Evolutionary conservation across 495 filamentous ascomycete species (phyloP), one percentile per base, ranked within the genome.

Genomic region (Margaritispora aquatica): DNA sequence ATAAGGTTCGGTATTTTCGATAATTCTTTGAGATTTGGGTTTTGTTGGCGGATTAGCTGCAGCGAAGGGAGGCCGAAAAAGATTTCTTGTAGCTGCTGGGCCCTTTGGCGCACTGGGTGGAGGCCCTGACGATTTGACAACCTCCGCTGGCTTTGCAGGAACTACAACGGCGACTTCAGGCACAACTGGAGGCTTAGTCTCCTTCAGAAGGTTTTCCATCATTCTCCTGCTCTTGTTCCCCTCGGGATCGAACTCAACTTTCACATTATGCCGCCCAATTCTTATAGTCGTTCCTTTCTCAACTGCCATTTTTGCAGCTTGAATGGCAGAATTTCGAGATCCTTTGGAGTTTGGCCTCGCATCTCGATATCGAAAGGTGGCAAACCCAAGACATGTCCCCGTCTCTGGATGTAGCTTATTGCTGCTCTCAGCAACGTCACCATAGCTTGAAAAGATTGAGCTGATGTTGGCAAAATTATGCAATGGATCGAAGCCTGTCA

Each of bases 401-500:
- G 90, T 97, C 38, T 89, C 85, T 5, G 94, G 94, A 70, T 97
- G 88, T 54, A 92, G 90, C 68, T 92, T 89, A 65, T 96, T 96
- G 62, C 87, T 89, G 59, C 94, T 85, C 62, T 90, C 87, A 34
- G 87, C 84, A 52, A 99, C 88, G 51, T 96, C 91, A 50, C 94
- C 94, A 73, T 88, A 97, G 29, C 83, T 84, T 22, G 88, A 83
- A 64, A 97, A 97, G 21, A 90, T 79, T 23, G 86, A 84, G n/a
- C 77, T 83, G 38, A 97, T 81, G 55, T 90, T 88, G 52, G 85
- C 80, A 61, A 92, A 84, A 19, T 88, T 80, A 9, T 87, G 87
- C 61, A 99, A 74, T 5, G 94, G 90, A 71, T 97, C 92, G 68
- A 97, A 96, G 2, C 92, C 91, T n/a, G 83, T 90, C 20, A 96